Percentiles rank a stretch among this genome's conserved stretches.
Evolutionary conservation across 192 early-diverging fungal species (phyloP).

Genomic region (Coemansia sp.): DNA sequence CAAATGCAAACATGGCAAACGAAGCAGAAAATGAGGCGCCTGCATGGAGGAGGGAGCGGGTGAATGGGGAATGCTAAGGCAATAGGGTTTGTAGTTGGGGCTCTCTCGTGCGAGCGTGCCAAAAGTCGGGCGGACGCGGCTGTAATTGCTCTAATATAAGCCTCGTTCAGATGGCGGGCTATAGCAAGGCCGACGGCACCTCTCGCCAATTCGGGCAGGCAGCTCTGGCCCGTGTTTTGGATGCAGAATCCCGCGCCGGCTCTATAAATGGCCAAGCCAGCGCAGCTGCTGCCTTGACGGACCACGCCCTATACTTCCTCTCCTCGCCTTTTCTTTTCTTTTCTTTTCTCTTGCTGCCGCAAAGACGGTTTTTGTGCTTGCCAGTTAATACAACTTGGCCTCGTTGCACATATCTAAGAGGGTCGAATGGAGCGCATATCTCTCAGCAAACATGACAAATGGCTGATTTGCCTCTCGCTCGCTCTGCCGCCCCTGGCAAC

Average conservation of each 20-base stretch:
- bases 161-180: not conserved
- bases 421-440: constrained; percentile 35
- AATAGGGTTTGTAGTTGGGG: too few relatives aligned
- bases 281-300: not conserved
- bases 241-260: not conserved
- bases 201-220: not conserved
- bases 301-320: not conserved
- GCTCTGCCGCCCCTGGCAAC: constrained; percentile 31
- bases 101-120: not conserved
- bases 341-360: not conserved
- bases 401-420: not conserved
- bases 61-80: not conserved
- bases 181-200: not conserved
- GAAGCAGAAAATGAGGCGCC: constrained; percentile 10
- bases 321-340: too few relatives aligned
- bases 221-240: not conserved
- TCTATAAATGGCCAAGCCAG: constrained; percentile 1
- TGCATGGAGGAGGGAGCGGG: constrained; percentile 6
- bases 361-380: not conserved
- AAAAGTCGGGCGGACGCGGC: not conserved
- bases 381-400: not conserved
- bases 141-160: constrained; percentile 1
- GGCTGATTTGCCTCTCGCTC: constrained; percentile 27
- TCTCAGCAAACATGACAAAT: constrained; percentile 37
- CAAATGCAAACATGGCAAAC: not conserved